Evolutionary conservation across 1,139 yeast species (phyloP), one percentile per base, ranked within the genome.

Genomic region (Geotrichum fermentans): DNA sequence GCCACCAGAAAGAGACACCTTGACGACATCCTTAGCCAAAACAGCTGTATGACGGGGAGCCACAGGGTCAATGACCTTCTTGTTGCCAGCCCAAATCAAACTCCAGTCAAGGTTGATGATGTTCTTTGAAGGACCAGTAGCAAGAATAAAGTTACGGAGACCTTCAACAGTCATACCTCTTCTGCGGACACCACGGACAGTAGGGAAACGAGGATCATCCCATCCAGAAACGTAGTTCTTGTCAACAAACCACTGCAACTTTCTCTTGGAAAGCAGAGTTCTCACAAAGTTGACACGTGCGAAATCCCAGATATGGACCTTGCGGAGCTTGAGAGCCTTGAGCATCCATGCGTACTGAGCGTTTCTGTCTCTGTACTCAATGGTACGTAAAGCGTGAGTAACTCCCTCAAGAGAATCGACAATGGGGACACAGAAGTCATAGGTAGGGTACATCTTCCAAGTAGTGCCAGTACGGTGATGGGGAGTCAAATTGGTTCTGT

Each of bases 161-260:
- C 97, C 97, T 73, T 92, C 97, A 56, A 92, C 94, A 40, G 96
- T 82, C 97, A 92, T 92, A 75, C 98, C 98, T 75, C 98, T 85
- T 78, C 97, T 83, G 76, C 97, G 86, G 49, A 90, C 96, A 74
- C 97, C 97, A 72, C 96, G 82, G 38, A 90, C 96, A 43, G 98
- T 92, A 59, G 98, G 98, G 89, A 92, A 92, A 70, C 98, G 80
- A 61, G 98, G 97, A 71, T 92, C 98, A 65, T 90, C 96, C 98
- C 98, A 92, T 72, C 88, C 89, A 33, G 78, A 63, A 53, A 92
- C 98, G 60, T 82, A 76, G 36, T 78, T 73, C 68, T 87, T 83
- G 74, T 92, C 97, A 56, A 92, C 97, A 69, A 92, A 88, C 97
- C 97, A 90, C 74, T 92, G 97, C 64, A 92, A 77, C 75, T 92